These are phyloP conservation scores for Apophysomyces variabilis DNA, from an alignment of 371 early-diverging fungal species.

Conservation along the genomic window DNA sequence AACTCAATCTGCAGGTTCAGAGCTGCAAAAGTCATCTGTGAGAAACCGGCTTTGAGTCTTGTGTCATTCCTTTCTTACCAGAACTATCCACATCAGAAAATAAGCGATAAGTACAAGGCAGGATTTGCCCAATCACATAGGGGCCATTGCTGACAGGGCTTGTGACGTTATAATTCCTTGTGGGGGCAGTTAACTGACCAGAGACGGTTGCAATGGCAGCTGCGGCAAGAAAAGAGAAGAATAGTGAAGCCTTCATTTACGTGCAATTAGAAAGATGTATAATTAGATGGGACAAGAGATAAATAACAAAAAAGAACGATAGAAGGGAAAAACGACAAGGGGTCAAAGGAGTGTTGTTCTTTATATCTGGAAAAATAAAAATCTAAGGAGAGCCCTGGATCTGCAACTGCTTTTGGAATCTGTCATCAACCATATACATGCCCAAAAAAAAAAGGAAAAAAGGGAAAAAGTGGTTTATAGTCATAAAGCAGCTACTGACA, in stretches of 20 bases:
- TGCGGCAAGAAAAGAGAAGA: conserved; percentile 7
- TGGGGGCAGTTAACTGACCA: conserved; percentile 48
- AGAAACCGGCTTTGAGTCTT: background rate
- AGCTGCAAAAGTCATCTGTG: conserved; percentile 8
- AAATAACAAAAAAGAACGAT: conserved; percentile 8
- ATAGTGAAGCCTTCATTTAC: conserved; percentile 1
- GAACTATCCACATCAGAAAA: conserved; percentile 48
- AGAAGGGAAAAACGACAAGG: conserved; percentile 3
- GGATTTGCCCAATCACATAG: conserved; percentile 50
- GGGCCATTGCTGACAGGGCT: conserved; percentile 46
- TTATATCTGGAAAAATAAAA: conserved; percentile 9
- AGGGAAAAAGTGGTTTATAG: background rate
- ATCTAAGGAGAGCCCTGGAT: conserved; percentile 10
- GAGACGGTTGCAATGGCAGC: conserved; percentile 14
- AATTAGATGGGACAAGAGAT: background rate
- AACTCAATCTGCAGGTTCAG: conserved; percentile 17
- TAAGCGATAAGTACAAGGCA: conserved; percentile 54
- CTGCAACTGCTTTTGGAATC: conserved; percentile 10
- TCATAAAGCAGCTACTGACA: no score
- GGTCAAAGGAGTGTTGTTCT: conserved; percentile 11
- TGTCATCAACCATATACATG: background rate
- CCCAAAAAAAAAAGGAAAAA: background rate
- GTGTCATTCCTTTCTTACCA: conserved; percentile 29
- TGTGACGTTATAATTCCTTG: conserved; percentile 53
- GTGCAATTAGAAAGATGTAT: conserved; percentile 3